Evolutionary conservation across 345 rosid species (phyloP).

Genomic region (Murraya paniculata): DNA sequence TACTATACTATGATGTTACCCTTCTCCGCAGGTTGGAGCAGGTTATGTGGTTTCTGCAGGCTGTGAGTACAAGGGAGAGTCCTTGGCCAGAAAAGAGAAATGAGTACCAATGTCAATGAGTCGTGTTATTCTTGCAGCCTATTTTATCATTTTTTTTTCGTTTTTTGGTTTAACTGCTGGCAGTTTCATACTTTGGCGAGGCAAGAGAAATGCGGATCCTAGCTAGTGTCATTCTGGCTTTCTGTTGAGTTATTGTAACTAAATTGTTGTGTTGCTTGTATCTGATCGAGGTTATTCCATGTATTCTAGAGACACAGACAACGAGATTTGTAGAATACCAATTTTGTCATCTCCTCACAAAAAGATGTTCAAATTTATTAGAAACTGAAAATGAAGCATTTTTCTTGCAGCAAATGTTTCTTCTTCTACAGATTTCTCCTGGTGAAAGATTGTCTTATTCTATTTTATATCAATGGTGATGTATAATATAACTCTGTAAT

Average conservation of each 20-base stretch:
- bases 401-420: neutral
- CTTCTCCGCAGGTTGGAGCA: slow-evolving; percentile 64
- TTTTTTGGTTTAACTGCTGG: slow-evolving; percentile 7
- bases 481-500: neutral
- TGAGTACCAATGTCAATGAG: slow-evolving; percentile 14
- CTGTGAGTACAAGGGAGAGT: slow-evolving; percentile 79
- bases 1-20: neutral
- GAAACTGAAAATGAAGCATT: neutral
- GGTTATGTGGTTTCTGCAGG: slow-evolving; percentile 71
- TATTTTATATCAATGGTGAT: neutral
- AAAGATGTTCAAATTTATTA: neutral
- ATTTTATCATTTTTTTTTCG: neutral
- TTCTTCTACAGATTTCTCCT: neutral
- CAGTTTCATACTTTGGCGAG: slow-evolving; percentile 5
- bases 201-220: slow-evolving; percentile 1
- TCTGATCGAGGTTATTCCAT: neutral
- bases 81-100: slow-evolving; percentile 70
- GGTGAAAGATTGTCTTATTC: neutral
- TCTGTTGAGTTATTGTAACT: neutral
- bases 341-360: neutral
- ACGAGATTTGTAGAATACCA: neutral
- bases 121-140: slow-evolving; percentile 1
- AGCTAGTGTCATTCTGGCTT: too few species aligned
- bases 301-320: neutral
- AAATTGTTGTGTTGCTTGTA: neutral